Evolutionary conservation across 2,329 filamentous ascomycete species (phyloP), one percentile per base, ranked within the genome.

Genomic region (Arthrocladium fulminans): DNA sequence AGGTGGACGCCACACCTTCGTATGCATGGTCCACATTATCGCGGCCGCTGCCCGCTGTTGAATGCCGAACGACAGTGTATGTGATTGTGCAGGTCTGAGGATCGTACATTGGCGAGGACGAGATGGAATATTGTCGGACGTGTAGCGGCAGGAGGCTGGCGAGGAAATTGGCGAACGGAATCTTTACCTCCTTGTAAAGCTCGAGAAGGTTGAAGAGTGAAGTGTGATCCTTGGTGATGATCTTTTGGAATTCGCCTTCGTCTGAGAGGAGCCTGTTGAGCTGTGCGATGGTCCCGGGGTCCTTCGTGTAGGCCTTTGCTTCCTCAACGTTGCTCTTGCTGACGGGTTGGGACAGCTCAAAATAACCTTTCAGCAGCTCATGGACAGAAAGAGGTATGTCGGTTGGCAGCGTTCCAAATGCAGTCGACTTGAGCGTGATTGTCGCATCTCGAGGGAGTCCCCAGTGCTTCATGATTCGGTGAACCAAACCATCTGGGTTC

Each of bases 51-150:
- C 2, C n/a, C 0, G 76, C 74, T 2, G 69, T 70, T 42, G 81
- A 73, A n/a, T n/a, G n/a, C n/a, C n/a, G n/a, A 42, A 86, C 72
- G 1, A 88, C 74, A 2, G 74, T 73, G 66, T 84, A 87, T 3
- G 83, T 88, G 19, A 89, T 72, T 0, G 81, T 80, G 47, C 77
- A 75, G 48, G 69, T 70, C 6, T 65, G 67, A 0, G 76, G 70
- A 52, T 81, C 73, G 51, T 69, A 71, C 0, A 86, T 70, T 0
- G 84, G 82, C 0, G 84, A 86, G 0, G 84, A 88, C 0, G 84
- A 88, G 59, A 88, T 86, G 27, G 80, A 85, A 69, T 88, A 88
- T 63, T 86, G 82, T 13, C 84, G 76, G 29, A 85, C 73, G 20
- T 84, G 80, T 79, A 92, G 85, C 0, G 84, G 82, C 2, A 84